Evolutionary conservation across 176 grass and related monocot species (phyloP), one percentile per base, ranked within the genome.

Genomic region (Elaeis guineensis): DNA sequence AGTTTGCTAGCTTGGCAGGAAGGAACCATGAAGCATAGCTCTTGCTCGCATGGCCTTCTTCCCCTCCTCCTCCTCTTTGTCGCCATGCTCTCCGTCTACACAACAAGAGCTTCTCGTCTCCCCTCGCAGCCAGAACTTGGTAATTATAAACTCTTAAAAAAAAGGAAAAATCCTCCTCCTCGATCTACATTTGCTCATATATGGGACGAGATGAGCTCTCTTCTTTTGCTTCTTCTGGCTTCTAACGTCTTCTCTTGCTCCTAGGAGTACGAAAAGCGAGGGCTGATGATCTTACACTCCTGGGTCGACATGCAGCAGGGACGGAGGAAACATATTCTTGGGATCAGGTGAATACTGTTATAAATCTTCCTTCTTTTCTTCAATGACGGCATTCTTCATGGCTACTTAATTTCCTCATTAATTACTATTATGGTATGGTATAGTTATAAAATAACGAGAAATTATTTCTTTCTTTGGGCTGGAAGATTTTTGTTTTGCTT

Each of bases 81-180:
- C 54, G 2, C 52, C 23, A 17, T 50, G 32, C n/a, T 50, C 61
- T 28, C 49, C 9, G 2, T 82, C 62, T 21, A 5, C 50, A 51
- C 56, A 3, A 70, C 69, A 17, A 64, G 62, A 25, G 18, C 54
- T 63, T 78, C 54, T 64, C 57, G 29, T 61, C 58, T 61, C 58
- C 26, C n/a, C 6, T 25, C 58, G 6, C 15, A 1, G 17, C 25
- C 25, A 17, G 15, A 19, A 61, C 16, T 25, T 29, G 58, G 58
- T 61, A 25, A 61, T n/a, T n/a, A n/a, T n/a, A n/a, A n/a, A n/a
- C n/a, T n/a, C n/a, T n/a, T n/a, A n/a, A n/a, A n/a, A n/a, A n/a
- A n/a, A n/a, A n/a, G n/a, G n/a, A n/a, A n/a, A n/a, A n/a, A 44
- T 44, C 35, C 11, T 44, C 11, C 35, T 14, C 35, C 9, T 12